Base-by-base conservation (phyloP, 2,329 filamentous ascomycete species). In the Cercospora nicotianae region DNA sequence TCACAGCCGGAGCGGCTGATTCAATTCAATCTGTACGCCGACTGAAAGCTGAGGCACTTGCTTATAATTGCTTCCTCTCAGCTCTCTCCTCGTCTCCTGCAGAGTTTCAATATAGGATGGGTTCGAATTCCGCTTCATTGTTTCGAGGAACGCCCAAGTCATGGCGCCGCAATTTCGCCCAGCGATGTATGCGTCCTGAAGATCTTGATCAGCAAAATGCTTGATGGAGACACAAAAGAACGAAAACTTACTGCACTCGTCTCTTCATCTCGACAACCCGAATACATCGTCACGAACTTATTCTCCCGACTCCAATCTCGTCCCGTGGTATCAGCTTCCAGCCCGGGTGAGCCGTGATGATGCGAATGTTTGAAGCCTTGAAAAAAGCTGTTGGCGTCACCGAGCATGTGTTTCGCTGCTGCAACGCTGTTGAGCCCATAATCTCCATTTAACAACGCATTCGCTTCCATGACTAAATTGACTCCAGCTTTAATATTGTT, bases 301-400 rank as follows among this genome's bases (percentile, higher is more conserved):
- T 78, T 75, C 72, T 85, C 83, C 63, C 76, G 76, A 0, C 76
- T 77, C 75, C 81, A 84, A 16, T 79, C 77, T 8, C 72, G 59
- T 1, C 72, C 74, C 58, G 84, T 75, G 1, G 70, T 78, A 63
- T 83, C 77, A 36, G 81, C 76, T 3, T 78, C 77, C 6, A 64
- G 7, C 2, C 62, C 62, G 0, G 53, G 33, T 3, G 53, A 53
- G 1, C 36, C 62, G 30, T 64, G 62, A 70, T 81, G 61, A 42
- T 70, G 79, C 13, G 48, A 55, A 72, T 86, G 83, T 58, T 80
- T 80, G 51, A 87, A 74, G 2, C 83, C 80, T 66, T 83, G 80
- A 77, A 87, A 87, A 75, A 88, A 87, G 59, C 78, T 79, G 0
- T 81, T 84, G 2, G 86, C 85, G 45, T 85, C 85, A 0, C 82